Evolutionary conservation across 148 eudicot species (phyloP), one percentile per base, ranked within the genome.

Genomic region (Camellia lanceoleosa): DNA sequence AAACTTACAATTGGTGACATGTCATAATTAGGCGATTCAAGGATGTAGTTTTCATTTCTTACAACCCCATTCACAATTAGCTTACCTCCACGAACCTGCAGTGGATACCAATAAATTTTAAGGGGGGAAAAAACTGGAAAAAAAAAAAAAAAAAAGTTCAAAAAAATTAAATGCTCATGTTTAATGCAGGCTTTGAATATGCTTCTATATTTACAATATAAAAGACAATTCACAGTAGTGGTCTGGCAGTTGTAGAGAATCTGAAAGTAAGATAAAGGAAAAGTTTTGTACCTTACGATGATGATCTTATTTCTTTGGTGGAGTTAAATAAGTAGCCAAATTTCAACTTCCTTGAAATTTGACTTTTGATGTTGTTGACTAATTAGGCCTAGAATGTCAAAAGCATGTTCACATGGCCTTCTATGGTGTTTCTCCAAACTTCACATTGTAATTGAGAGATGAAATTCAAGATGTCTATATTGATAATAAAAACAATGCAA

Each of bases 61-160:
- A 14, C 85, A 55, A 85, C 84, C 76, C 95, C 99, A 78, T 96
- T 96, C 12, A 96, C 99, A 20, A 93, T 83, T 78, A 96, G 80
- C 85, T 92, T 96, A 68, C 98, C 99, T 74, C 87, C 87, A 62
- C 74, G 92, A 73, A 96, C 98, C 97, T 96, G 94, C 89, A 79
- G 59, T 46, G 8, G 62, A 79, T 66, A 43, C 3, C 3, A 59
- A 61, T 23, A 74, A 15, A 55, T 49, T 10, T 68, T 30, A 30
- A 30, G 38, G 38, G 38, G 38, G 38, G 1, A 30, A 30, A 30
- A 68, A 51, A 54, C 38, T 14, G 47, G 55, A n/a, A 5, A 47
- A 71, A 77, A n/a, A 15, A n/a, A n/a, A n/a, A n/a, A n/a, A 61
- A 9, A 62, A 54, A 11, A 60, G 46, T 8, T 75, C 38, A 42